Evolutionary conservation across 768 basidiomycete species (phyloP), one percentile per base, ranked within the genome.

Genomic region (Trametes cingulata): DNA sequence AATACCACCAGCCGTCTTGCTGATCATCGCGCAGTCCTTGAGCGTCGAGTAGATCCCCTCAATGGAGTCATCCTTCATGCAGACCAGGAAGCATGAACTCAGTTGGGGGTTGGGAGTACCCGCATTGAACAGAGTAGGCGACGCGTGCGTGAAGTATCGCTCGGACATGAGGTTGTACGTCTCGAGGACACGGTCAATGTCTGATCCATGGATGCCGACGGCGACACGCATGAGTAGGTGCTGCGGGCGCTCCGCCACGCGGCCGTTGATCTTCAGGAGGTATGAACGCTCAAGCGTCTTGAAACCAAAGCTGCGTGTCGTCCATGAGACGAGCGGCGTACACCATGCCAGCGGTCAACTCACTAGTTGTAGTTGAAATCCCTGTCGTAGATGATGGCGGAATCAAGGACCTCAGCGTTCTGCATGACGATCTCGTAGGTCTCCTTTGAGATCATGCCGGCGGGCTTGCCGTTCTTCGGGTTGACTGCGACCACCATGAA

Each of bases 141-240:
- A 96, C 0, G 95, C 96, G 71, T 98, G 97, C 0, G 95, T 99
- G 76, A 98, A 99, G 80, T 93, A 97, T 19, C 95, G 90, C 76
- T 98, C 93, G 15, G 93, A 96, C 95, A 98, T 98, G 64, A 97
- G 82, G 67, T 94, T 90, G 73, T 94, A 93, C 0, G 96, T 97
- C 78, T 97, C 87, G 62, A 98, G 78, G 47, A 87, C 93, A 35
- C 87, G 88, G 20, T 96, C 93, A 56, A 98, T 83, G 73, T 98
- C 91, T 9, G 76, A 70, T 5, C 95, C 95, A 72, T 98, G 96
- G 56, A 99, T 95, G 40, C 96, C 96, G 46, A 98, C 94, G 46
- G 97, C 93, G 57, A 99, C 97, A 74, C 97, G 95, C 97, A 99
- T 98, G 73, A 98, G 89, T 86, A 98, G 92, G 74, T 98, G 97